Percentiles rank a stretch among this genome's conserved stretches.
Evolutionary conservation across 805 yeast species (phyloP).

Genomic region (Yamadazyma insecticola): DNA sequence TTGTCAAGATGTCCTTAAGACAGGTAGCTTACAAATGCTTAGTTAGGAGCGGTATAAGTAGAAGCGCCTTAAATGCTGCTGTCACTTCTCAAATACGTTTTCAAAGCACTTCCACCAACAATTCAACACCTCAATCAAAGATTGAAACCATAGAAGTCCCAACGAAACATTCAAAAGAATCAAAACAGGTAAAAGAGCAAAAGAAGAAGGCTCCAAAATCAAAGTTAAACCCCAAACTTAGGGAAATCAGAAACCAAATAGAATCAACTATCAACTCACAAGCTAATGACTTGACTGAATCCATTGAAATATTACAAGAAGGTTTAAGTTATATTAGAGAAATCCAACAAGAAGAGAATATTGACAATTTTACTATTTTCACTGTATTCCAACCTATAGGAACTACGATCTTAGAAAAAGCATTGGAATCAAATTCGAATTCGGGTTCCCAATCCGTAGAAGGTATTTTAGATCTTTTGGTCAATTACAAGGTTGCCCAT

Average conservation of each 20-base stretch:
- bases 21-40: no score
- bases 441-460: constrained; percentile 6
- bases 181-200: no score
- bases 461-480: constrained; percentile 23
- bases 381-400: constrained; percentile 24
- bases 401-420: constrained; percentile 10
- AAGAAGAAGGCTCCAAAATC: constrained; percentile 1
- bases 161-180: no score
- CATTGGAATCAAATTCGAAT: constrained; percentile 1
- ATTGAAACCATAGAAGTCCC: no score
- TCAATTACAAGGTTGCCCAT: constrained; percentile 29
- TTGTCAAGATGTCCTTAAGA: no score
- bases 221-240: constrained; percentile 22
- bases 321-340: constrained; percentile 36
- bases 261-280: constrained; percentile 16
- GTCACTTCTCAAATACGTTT: no score
- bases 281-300: constrained; percentile 21
- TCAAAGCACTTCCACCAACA: no score
- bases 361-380: constrained; percentile 21
- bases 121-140: no score
- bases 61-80: no score
- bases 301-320: constrained; percentile 35
- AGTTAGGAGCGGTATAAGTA: no score
- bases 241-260: constrained; percentile 32
- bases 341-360: constrained; percentile 29